Evolutionary conservation across 768 basidiomycete genomes (phyloP), one percentile per base, ranked within the genome.

Genomic region (Phaeotremella fagi): DNA sequence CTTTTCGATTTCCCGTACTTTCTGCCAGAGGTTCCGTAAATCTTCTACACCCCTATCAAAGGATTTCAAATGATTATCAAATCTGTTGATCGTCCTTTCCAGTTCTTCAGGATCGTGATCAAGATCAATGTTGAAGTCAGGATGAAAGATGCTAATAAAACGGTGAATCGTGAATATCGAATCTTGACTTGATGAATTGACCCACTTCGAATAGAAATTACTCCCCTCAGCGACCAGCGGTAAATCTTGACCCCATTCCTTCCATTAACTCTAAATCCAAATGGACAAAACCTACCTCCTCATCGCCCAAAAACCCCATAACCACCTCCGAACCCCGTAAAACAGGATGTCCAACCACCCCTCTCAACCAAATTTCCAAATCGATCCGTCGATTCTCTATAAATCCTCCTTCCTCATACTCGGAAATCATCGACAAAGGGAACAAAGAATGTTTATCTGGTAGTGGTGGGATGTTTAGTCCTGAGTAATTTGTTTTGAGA

Each of bases 351-450:
- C 85, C 77, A 24, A 83, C 82, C 33, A 90, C 76, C 45, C 82
- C 79, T 27, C 77, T 78, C 14, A 90, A 77, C 70, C 90, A 92
- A 35, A 86, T 78, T 70, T 90, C 87, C 38, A 92, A 77, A 67
- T 90, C 88, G 2, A 86, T 83, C 36, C 88, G 76, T 29, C 89
- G 77, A 11, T 85, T 86, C 68, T 90, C 88, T 4, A 92, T 83
- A 60, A 91, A 90, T 48, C 85, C 87, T 1, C 87, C 87, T 35
- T n/a, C 33, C 33, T 9, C 11, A 35, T 9, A 9, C 9, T 35
- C 33, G 11, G 33, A 9, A n/a, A 9, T 35, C 33, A 35, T 9
- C 9, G 33, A 9, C 9, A 35, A n/a, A 35, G 33, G n/a, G n/a
- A 9, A 9, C 20, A 41, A 41, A 0, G 86, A 79, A 57, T 87